Conservation (phyloP, 2,329 filamentous ascomycete species). For the Dactylellina haptotyla region DNA sequence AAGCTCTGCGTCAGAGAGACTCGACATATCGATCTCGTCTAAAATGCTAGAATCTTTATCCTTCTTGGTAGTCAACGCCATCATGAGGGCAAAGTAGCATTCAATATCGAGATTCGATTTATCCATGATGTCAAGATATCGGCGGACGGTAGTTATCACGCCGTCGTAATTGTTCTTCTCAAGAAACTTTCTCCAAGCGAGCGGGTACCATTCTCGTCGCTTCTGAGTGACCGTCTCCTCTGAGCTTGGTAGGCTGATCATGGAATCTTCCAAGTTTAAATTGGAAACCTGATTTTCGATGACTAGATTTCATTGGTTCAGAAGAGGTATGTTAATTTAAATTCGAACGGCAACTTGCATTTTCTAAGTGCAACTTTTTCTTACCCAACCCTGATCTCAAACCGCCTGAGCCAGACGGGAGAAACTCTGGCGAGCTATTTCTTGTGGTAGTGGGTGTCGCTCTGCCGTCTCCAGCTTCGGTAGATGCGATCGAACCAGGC, state of each 20-base stretch:
- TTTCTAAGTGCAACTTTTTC: too few species aligned
- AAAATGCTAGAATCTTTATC: constrained; percentile 14
- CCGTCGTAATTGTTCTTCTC: constrained; percentile 41
- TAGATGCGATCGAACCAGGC: constrained; percentile 41
- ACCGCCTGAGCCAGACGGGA: not conserved
- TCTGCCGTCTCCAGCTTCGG: constrained; percentile 25
- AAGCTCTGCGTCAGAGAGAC: constrained; percentile 31
- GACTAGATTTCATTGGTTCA: constrained; percentile 1
- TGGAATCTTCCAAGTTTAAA: constrained; percentile 4
- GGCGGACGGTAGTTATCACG: constrained; percentile 22
- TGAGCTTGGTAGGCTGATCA: constrained; percentile 10
- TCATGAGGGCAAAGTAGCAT: constrained; percentile 31
- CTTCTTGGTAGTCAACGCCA: constrained; percentile 15
- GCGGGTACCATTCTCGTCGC: constrained; percentile 44
- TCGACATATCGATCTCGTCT: constrained; percentile 37
- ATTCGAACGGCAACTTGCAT: too few species aligned
- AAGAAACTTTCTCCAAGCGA: constrained; percentile 36
- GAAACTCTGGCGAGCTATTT: constrained; percentile 31
- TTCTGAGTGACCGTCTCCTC: constrained; percentile 34
- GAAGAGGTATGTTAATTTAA: not conserved
- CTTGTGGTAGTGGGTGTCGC: constrained; percentile 34
- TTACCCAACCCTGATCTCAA: not conserved
- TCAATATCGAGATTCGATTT: constrained; percentile 31
- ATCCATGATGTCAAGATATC: constrained; percentile 37
- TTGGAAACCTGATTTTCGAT: constrained; percentile 9